Base-by-base conservation (phyloP, 208 protist genomes). In the Crithidia expoeki region DNA sequence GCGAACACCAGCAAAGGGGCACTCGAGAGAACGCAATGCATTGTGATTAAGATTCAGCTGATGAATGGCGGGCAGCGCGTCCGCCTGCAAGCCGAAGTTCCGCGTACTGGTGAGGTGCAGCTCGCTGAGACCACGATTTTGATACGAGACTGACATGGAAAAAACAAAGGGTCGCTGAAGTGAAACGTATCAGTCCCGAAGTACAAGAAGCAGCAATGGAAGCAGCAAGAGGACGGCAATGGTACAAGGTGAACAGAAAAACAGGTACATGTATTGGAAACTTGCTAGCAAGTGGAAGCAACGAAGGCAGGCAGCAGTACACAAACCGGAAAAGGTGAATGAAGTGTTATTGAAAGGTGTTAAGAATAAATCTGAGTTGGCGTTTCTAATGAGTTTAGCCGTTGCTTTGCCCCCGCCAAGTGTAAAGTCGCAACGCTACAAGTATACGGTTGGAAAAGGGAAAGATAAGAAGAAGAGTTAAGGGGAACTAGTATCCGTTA, bases 41-140 rank as follows among this genome's bases (percentile, higher is more conserved):
- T 80, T 80, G 46, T 77, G 46, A 42, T 46, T 68, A 17, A 84
- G 60, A 53, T 80, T 58, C 30, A 84, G 66, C 50, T 69, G 50
- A 17, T 67, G 16, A 0, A 63, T 72, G 11, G 56, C 21, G 17
- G 59, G 27, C 23, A 80, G 27, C 0, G 56, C 46, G 7, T 50
- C 47, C 16, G 62, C 59, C 50, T 19, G 28, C 25, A 84, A 14
- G 16, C 73, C 68, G 28, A 68, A 74, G 57, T 61, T 55, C 16
- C 74, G 69, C n/a, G 53, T 33, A 19, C 44, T 30, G 32, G 59
- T 33, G 6, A 60, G 42, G 5, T 55, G 21, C 28, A 75, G 42
- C 42, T 80, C 68, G 40, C 60, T 42, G 21, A 80, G 51, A 23
- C 50, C 25, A 38, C 75, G 70, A 7, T 55, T 50, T 38, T 58